Conservation (phyloP, 2,329 filamentous ascomycete genomes). For the Lecanosticta acicola region DNA sequence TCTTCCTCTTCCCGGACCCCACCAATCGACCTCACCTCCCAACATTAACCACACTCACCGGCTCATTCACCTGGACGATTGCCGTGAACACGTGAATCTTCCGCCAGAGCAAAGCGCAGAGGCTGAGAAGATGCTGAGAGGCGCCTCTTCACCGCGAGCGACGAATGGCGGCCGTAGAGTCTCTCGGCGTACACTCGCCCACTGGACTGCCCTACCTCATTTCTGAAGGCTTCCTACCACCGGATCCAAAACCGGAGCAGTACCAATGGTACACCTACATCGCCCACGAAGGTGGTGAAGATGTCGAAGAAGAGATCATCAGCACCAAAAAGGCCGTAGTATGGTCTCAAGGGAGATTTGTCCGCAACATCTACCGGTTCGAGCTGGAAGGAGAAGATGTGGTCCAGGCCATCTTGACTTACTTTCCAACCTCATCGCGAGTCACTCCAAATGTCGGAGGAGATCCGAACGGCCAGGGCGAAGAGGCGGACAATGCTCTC, state of each 20-base stretch:
- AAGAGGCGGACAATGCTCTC: not conserved
- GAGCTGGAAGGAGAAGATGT: constrained; percentile 81
- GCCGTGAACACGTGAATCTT: too few species aligned
- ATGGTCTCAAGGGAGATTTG: constrained; percentile 80
- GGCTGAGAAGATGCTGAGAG: constrained; percentile 16
- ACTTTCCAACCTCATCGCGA: constrained; percentile 54
- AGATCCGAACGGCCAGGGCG: not conserved
- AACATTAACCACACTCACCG: not conserved
- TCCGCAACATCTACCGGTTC: constrained; percentile 81
- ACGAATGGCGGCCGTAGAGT: constrained; percentile 81
- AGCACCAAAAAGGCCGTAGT: constrained; percentile 70
- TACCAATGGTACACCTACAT: constrained; percentile 71
- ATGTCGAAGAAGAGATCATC: constrained; percentile 70
- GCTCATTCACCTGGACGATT: not conserved
- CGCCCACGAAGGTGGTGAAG: constrained; percentile 34
- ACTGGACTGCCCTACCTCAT: constrained; percentile 77
- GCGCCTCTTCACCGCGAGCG: not conserved
- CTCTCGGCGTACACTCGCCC: constrained; percentile 85
- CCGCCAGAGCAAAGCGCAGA: too few species aligned
- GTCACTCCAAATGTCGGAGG: not conserved
- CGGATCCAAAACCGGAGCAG: constrained; percentile 57
- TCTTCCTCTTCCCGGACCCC: constrained; percentile 7
- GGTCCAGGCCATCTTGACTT: constrained; percentile 77
- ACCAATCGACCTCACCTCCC: constrained; percentile 7
- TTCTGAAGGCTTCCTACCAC: constrained; percentile 68